phyloP scores from a whole-genome alignment of 768 basidiomycete genomes.

The Hydnum rufescens region DNA sequence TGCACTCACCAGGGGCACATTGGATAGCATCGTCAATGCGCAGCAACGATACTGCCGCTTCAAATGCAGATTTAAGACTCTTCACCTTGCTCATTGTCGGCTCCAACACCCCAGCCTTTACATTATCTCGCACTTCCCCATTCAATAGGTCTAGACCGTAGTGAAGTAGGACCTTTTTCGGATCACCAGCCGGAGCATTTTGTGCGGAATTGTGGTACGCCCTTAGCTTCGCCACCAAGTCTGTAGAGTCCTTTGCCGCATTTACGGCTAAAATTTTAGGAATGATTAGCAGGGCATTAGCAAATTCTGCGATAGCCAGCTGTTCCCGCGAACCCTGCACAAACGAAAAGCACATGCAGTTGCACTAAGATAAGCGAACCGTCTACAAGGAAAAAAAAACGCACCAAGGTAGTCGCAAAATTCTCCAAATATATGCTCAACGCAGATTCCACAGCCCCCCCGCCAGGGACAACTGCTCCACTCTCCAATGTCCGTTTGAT shows the following conservation, averaged over 20 bases:
- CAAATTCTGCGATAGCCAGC: conserved; percentile 98
- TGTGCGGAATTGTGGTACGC: conserved; percentile 96
- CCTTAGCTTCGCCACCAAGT: conserved; percentile 88
- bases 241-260: conserved; percentile 95
- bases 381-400: conserved; percentile 15
- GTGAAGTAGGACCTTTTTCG: conserved; percentile 72
- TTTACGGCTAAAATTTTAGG: conserved; percentile 95
- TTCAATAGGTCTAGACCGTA: conserved; percentile 91
- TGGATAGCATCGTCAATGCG: conserved; percentile 95
- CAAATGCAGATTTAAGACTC: conserved; percentile 91
- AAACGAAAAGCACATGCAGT: background rate
- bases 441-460: conserved; percentile 92
- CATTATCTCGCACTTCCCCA: conserved; percentile 89
- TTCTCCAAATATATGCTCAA: conserved; percentile 96
- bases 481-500: conserved; percentile 36
- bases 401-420: conserved; percentile 90
- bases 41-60: conserved; percentile 84
- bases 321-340: conserved; percentile 89
- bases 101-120: conserved; percentile 81
- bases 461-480: conserved; percentile 80
- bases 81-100: conserved; percentile 95
- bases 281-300: conserved; percentile 75
- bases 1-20: conserved; percentile 55
- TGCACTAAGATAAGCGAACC: background rate
- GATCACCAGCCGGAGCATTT: conserved; percentile 75